A percentile compares a stretch with the other conserved stretches of the same genome.
phyloP scores from a whole-genome alignment of 192 early-diverging fungal species.

The Obelidium mucronatum region DNA sequence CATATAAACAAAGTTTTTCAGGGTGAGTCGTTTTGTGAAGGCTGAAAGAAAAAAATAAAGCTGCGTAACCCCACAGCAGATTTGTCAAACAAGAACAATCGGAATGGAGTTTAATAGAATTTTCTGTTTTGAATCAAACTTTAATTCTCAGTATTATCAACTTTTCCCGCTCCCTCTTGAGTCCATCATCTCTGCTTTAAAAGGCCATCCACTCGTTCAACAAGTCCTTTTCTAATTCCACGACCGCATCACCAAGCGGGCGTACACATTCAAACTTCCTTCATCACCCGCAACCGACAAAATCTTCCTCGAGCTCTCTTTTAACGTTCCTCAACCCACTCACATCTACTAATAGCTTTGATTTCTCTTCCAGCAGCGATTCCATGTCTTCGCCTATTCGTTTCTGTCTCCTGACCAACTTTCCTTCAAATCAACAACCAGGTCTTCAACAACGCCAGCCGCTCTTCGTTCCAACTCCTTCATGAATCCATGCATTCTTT shows the following conservation, averaged over 20 bases:
- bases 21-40: no score
- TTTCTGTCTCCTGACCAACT: neutral
- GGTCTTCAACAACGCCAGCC: neutral
- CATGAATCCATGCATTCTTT: conserved; percentile 7
- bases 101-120: no score
- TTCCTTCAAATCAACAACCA: conserved; percentile 31
- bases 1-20: no score
- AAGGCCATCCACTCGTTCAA: neutral
- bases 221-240: conserved; percentile 19
- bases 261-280: conserved; percentile 2
- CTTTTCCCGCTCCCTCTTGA: conserved; percentile 3
- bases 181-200: neutral
- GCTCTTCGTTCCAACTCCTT: conserved; percentile 2
- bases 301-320: conserved; percentile 6
- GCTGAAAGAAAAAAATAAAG: no score
- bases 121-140: no score
- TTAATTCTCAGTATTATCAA: neutral
- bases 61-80: no score
- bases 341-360: conserved; percentile 3
- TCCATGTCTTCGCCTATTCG: conserved; percentile 11
- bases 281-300: neutral
- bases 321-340: neutral
- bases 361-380: conserved; percentile 11
- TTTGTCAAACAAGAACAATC: no score
- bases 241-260: conserved; percentile 4